Evolutionary conservation across 2,329 filamentous ascomycete genomes (phyloP).

Genomic region (Penicillium sp.): DNA sequence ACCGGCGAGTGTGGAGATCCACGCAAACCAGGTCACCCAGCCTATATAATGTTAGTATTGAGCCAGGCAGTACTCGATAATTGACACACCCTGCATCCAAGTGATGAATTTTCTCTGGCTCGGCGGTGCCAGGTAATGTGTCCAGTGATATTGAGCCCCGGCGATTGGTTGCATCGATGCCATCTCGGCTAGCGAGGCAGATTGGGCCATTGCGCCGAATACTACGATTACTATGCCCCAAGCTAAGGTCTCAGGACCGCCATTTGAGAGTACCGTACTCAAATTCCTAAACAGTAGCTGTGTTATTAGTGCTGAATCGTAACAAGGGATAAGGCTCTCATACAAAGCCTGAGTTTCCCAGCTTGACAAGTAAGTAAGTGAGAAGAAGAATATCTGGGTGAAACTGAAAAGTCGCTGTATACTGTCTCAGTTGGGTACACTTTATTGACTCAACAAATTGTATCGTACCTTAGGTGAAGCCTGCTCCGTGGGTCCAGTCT

Average conservation of each 20-base stretch:
- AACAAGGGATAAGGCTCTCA: not conserved
- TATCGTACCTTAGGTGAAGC: constrained; percentile 6
- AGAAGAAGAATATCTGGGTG: constrained; percentile 16
- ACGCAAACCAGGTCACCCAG: constrained; percentile 47
- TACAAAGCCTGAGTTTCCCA: constrained; percentile 16
- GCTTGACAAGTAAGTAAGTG: constrained; percentile 13
- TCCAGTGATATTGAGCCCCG: constrained; percentile 48
- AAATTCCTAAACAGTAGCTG: not conserved
- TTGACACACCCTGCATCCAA: constrained; percentile 32
- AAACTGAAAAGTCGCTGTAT: constrained; percentile 15
- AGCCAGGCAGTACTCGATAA: too few species aligned
- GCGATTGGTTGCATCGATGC: constrained; percentile 44
- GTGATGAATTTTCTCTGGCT: constrained; percentile 34
- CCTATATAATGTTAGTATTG: constrained; percentile 21
- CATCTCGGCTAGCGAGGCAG: constrained; percentile 41
- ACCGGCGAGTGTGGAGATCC: constrained; percentile 39
- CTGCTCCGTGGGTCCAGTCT: not conserved
- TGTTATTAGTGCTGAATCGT: not conserved
- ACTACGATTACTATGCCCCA: constrained; percentile 28
- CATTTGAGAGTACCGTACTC: constrained; percentile 20
- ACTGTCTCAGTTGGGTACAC: not conserved
- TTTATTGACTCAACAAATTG: not conserved
- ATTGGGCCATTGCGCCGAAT: constrained; percentile 27
- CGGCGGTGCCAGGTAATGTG: constrained; percentile 34
- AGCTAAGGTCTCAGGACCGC: constrained; percentile 27